Percentiles rank a stretch among this genome's conserved stretches.
These are phyloP conservation scores for Microbotryum silenes-acaulis DNA, from an alignment of 1,284 basidiomycete species.

Conservation along the genomic window DNA sequence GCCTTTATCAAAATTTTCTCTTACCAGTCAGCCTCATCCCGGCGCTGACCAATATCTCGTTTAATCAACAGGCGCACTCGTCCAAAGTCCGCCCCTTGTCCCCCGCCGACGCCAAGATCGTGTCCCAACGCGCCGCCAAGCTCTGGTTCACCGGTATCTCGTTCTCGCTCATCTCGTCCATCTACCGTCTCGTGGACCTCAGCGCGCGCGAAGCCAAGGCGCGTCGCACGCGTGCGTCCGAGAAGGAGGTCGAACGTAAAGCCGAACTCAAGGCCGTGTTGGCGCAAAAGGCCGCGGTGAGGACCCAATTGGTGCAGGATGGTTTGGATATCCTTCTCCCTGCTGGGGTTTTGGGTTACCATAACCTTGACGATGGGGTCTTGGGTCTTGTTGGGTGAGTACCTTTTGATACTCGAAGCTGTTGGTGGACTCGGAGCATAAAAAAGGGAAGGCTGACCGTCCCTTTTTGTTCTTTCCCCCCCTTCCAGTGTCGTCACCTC, in stretches of 20 bases:
- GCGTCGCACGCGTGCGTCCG: constrained; percentile 38
- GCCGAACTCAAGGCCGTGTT: constrained; percentile 53
- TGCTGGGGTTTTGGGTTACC: constrained; percentile 68
- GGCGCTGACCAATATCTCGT: not conserved
- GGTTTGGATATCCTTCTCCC: constrained; percentile 80
- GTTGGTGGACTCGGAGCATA: too few relatives aligned
- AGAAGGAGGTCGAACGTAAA: constrained; percentile 58
- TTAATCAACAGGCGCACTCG: constrained; percentile 50
- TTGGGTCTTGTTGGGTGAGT: constrained; percentile 73
- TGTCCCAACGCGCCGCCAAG: constrained; percentile 62
- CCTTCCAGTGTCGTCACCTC: constrained; percentile 43
- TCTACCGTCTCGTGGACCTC: constrained; percentile 32
- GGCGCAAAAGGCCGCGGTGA: constrained; percentile 55
- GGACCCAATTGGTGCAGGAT: constrained; percentile 73
- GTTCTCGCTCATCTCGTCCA: constrained; percentile 32
- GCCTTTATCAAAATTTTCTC: constrained; percentile 29
- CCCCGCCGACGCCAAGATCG: constrained; percentile 48
- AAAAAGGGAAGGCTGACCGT: too few relatives aligned
- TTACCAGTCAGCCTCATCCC: constrained; percentile 56
- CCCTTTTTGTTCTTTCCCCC: too few relatives aligned
- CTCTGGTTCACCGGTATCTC: constrained; percentile 85
- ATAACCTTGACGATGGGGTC: constrained; percentile 75
- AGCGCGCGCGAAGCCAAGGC: constrained; percentile 17
- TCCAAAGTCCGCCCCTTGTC: constrained; percentile 37
- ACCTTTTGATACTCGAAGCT: too few relatives aligned